Conservation (phyloP, 768 basidiomycete genomes). For the Favolaschia claudopus region DNA sequence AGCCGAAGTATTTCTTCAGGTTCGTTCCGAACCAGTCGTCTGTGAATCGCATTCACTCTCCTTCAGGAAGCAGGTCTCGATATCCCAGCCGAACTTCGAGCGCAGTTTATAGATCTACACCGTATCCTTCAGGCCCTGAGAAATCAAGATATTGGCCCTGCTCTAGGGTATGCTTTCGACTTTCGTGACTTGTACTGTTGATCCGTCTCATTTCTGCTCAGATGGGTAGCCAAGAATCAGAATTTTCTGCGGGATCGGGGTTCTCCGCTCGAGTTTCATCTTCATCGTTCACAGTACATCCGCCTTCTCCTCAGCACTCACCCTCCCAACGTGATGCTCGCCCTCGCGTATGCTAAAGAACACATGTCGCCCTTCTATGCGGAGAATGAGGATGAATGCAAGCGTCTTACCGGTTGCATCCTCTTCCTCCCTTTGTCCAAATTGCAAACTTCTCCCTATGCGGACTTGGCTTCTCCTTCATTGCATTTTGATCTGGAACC, state of each 20-base stretch:
- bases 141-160: slow-evolving; percentile 72
- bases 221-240: slow-evolving; percentile 80
- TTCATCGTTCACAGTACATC: slow-evolving; percentile 92
- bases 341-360: slow-evolving; percentile 78
- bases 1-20: slow-evolving; percentile 78
- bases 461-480: slow-evolving; percentile 73
- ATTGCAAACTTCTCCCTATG: slow-evolving; percentile 76
- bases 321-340: slow-evolving; percentile 62
- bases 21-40: slow-evolving; percentile 39
- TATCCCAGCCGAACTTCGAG: slow-evolving; percentile 56
- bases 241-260: slow-evolving; percentile 70
- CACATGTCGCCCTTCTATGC: slow-evolving; percentile 70
- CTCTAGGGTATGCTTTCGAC: slow-evolving; percentile 68
- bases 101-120: slow-evolving; percentile 75
- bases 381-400: slow-evolving; percentile 69
- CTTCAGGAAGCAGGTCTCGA: slow-evolving; percentile 71
- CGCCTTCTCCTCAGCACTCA: slow-evolving; percentile 73
- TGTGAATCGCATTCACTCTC: slow-evolving; percentile 8
- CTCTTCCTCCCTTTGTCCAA: slow-evolving; percentile 73
- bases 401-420: slow-evolving; percentile 72
- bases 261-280: slow-evolving; percentile 87
- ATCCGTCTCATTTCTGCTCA: slow-evolving; percentile 39
- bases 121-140: slow-evolving; percentile 73
- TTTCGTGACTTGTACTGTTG: neutral
- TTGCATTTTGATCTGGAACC: slow-evolving; percentile 82